These are phyloP conservation scores for Aegilops longissima DNA, from an alignment of 176 grass and related monocot genomes.

Conservation along the genomic window DNA sequence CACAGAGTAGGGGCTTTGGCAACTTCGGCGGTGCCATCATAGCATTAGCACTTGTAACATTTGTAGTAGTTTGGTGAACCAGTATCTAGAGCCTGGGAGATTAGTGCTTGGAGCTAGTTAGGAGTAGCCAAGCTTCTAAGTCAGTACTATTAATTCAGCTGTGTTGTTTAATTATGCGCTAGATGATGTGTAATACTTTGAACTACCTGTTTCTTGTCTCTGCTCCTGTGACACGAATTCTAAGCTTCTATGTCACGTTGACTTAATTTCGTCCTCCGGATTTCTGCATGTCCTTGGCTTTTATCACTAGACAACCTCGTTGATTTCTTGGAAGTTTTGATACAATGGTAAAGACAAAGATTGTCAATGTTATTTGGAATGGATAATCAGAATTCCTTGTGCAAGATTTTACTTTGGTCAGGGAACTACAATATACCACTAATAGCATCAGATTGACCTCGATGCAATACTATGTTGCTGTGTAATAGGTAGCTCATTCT, in stretches of 20 bases:
- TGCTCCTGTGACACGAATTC: not conserved
- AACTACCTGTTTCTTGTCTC: not conserved
- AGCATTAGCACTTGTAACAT: no score
- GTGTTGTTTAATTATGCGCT: not conserved
- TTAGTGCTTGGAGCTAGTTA: no score
- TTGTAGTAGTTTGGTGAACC: not conserved
- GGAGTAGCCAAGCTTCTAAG: no score
- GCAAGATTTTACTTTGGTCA: not conserved
- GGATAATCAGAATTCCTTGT: not conserved
- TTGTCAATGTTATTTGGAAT: not conserved
- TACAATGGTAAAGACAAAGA: not conserved
- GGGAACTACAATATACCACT: not conserved
- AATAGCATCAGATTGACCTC: not conserved
- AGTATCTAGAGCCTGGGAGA: no score
- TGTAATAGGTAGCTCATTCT: not conserved
- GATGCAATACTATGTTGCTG: not conserved
- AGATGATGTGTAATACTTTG: not conserved
- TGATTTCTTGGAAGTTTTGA: not conserved
- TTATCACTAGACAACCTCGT: not conserved
- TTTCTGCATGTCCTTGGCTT: not conserved
- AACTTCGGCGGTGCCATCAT: not conserved
- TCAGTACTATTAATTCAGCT: no score
- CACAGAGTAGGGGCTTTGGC: not conserved
- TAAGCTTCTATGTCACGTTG: not conserved
- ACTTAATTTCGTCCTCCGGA: not conserved